Conservation (phyloP, 768 basidiomycete genomes). For the Lepiota venenata region DNA sequence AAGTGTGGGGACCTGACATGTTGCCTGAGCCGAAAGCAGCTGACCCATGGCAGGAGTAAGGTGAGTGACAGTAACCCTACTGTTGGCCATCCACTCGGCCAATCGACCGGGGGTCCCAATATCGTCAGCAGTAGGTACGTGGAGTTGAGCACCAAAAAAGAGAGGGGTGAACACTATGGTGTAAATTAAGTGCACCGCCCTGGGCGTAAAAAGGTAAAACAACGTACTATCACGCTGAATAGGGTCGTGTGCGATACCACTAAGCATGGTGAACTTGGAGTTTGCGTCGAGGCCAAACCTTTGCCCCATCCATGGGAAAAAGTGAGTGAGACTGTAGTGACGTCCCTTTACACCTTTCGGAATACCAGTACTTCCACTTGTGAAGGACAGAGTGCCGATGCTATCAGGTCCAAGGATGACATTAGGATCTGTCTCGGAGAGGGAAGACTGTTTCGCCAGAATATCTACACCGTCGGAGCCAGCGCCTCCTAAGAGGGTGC, state of each 20-base stretch:
- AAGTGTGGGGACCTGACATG: constrained; percentile 86
- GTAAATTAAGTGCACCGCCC: constrained; percentile 9
- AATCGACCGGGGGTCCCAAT: constrained; percentile 96
- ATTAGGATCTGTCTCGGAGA: constrained; percentile 72
- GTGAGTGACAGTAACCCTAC: constrained; percentile 91
- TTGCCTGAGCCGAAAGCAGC: constrained; percentile 75
- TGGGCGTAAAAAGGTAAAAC: neutral
- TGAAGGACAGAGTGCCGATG: constrained; percentile 92
- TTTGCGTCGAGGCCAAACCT: constrained; percentile 69
- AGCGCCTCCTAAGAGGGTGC: constrained; percentile 64
- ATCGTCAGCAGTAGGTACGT: constrained; percentile 95
- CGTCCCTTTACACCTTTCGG: constrained; percentile 97
- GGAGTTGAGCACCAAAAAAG: constrained; percentile 93
- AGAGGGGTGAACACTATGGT: constrained; percentile 91
- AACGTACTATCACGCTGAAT: constrained; percentile 96
- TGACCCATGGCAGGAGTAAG: constrained; percentile 99
- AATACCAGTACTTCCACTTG: constrained; percentile 95
- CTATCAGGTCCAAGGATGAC: constrained; percentile 93
- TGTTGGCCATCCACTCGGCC: constrained; percentile 97
- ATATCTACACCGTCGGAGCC: constrained; percentile 48
- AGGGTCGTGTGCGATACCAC: constrained; percentile 98
- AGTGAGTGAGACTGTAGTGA: constrained; percentile 95
- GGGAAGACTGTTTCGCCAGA: constrained; percentile 47
- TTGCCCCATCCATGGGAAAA: constrained; percentile 99
- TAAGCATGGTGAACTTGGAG: constrained; percentile 96